phyloP scores from a whole-genome alignment of 1,284 basidiomycete species.

The Meripilus lineatus region DNA sequence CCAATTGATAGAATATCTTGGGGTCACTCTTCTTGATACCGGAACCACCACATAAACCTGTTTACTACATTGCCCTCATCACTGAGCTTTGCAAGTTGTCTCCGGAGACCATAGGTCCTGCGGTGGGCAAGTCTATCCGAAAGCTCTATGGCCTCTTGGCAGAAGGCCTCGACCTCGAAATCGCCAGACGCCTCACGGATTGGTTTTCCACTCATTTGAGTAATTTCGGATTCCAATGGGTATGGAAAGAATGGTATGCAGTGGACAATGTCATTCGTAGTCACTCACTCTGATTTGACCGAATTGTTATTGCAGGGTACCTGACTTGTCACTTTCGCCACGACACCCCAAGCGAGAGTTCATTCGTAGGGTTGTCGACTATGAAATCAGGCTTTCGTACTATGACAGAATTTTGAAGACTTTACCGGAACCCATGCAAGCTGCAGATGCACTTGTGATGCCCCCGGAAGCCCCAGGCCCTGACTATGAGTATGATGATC shows the following conservation, averaged over 20 bases:
- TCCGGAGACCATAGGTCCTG: conserved; percentile 89
- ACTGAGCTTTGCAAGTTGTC: conserved; percentile 93
- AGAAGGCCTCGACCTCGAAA: conserved; percentile 83
- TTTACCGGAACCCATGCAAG: conserved; percentile 78
- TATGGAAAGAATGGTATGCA: conserved; percentile 98
- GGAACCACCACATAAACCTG: conserved; percentile 66
- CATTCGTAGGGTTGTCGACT: conserved; percentile 84
- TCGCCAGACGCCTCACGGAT: conserved; percentile 78
- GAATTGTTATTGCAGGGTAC: conserved; percentile 57
- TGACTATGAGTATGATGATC: conserved; percentile 79
- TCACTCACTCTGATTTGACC: too few relatives aligned
- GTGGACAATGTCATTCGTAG: conserved; percentile 1
- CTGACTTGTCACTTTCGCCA: conserved; percentile 67
- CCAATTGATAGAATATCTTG: conserved; percentile 59
- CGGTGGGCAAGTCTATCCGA: conserved; percentile 92
- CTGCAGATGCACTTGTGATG: conserved; percentile 61
- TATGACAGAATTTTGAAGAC: conserved; percentile 91
- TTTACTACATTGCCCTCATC: conserved; percentile 88
- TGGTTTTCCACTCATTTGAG: conserved; percentile 98
- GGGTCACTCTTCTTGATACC: conserved; percentile 78
- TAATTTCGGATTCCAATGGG: conserved; percentile 98
- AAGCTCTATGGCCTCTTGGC: conserved; percentile 75
- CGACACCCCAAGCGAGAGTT: conserved; percentile 87
- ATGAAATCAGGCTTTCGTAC: conserved; percentile 91
- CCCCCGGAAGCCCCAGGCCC: conserved; percentile 77